Evolutionary conservation across 1,139 yeast species (phyloP).

Genomic region (Candida sp.): DNA sequence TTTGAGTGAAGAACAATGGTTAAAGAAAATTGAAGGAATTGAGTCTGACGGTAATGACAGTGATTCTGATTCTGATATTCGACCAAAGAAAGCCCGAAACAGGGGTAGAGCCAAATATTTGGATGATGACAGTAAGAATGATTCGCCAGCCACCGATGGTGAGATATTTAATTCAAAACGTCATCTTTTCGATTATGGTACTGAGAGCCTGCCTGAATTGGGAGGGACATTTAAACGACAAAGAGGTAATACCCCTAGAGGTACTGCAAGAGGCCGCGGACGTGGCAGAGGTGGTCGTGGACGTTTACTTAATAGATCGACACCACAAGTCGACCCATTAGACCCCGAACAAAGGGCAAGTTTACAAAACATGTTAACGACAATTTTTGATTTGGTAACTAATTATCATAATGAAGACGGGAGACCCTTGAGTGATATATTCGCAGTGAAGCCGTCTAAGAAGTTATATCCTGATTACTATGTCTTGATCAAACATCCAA

Average conservation of each 20-base stretch:
- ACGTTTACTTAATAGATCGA: constrained; percentile 26
- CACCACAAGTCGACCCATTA: constrained; percentile 40
- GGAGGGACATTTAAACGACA: constrained; percentile 19
- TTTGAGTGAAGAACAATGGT: constrained; percentile 78
- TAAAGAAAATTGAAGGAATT: constrained; percentile 53
- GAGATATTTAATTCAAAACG: constrained; percentile 6
- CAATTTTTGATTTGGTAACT: constrained; percentile 43
- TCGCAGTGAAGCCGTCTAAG: constrained; percentile 67
- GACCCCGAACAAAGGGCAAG: constrained; percentile 37
- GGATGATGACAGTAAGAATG: constrained; percentile 8
- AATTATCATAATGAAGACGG: constrained; percentile 42
- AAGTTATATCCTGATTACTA: constrained; percentile 85
- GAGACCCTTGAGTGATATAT: constrained; percentile 53
- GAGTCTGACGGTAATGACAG: constrained; percentile 30
- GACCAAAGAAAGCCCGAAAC: constrained; percentile 21
- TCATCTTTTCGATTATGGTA: constrained; percentile 5
- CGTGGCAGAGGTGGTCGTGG: constrained; percentile 24
- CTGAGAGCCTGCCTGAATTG: constrained; percentile 6
- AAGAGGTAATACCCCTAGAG: constrained; percentile 25
- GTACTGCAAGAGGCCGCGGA: constrained; percentile 18
- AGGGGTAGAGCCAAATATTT: constrained; percentile 19
- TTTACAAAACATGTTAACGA: constrained; percentile 39
- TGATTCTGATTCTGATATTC: constrained; percentile 19
- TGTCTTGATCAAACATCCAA: constrained; percentile 72
- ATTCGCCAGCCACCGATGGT: constrained; percentile 2